Base-by-base conservation (phyloP, 1,284 basidiomycete genomes). In the Anthracocystis setariae region DNA sequence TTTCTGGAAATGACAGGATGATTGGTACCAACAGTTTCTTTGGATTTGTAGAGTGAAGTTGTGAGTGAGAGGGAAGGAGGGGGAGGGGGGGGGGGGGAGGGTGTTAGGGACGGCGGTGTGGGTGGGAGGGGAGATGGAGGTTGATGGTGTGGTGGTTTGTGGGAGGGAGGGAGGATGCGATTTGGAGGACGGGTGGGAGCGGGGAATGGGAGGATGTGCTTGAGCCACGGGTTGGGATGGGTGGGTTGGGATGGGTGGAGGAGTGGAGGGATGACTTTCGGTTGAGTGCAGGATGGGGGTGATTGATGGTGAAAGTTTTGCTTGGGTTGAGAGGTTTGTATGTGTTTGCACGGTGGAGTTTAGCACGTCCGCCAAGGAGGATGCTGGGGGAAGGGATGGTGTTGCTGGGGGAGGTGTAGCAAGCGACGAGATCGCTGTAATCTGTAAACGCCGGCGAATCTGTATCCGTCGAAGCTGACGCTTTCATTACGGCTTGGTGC, bases 341-440 rank as follows among this genome's bases (percentile, higher is more conserved):
- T 4, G 64, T 67, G 17, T 61, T 67, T 0, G 64, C 64, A 5
- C 64, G 64, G n/a, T 61, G 53, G 25, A 67, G 27, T 25, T 66
- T 66, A 8, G 47, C 57, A 18, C 64, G 46, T 13, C 57, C 51
- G 23, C 63, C 57, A n/a, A n/a, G n/a, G n/a, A n/a, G 46, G 3
- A 66, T 59, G 15, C 46, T 50, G 2, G 45, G 46, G 4, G 46
- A 56, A 17, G 8, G 12, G 27, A 58, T 29, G 8, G 37, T 48
- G 18, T 56, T 48, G 25, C 64, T 67, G 3, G 64, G 56, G 12
- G 67, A 60, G 12, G 61, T 60, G 35, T 70, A 70, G 50, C 67
- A 70, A 1, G 56, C 67, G 0, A 70, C 61, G 18, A 70, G 21
- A 23, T 70, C 67, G 37, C 56, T 60, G n/a, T 63, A 70, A 18